These are phyloP conservation scores for Boletus rex-veris DNA, from an alignment of 768 basidiomycete genomes.

Conservation along the genomic window DNA sequence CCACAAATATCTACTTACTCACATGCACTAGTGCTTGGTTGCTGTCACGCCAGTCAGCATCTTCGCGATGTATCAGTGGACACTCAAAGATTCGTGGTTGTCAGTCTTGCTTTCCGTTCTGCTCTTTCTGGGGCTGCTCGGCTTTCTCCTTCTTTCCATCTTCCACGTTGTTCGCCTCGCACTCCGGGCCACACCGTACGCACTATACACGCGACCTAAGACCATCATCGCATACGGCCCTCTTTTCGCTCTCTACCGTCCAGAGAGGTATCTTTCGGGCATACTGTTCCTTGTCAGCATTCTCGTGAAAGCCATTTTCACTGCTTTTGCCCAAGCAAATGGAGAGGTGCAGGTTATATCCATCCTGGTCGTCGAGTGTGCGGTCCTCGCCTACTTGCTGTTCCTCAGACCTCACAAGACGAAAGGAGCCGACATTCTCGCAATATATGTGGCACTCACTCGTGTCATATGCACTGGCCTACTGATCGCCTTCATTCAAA, in stretches of 20 bases:
- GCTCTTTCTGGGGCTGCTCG: slow-evolving; percentile 50
- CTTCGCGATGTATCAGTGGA: slow-evolving; percentile 90
- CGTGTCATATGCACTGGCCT: slow-evolving; percentile 69
- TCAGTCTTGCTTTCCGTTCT: slow-evolving; percentile 77
- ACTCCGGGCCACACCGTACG: slow-evolving; percentile 36
- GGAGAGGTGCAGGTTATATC: slow-evolving; percentile 69
- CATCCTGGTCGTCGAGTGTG: slow-evolving; percentile 62
- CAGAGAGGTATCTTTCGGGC: slow-evolving; percentile 66
- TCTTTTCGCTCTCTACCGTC: slow-evolving; percentile 64
- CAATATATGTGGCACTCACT: slow-evolving; percentile 60
- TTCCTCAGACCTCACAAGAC: slow-evolving; percentile 62
- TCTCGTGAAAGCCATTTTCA: slow-evolving; percentile 69
- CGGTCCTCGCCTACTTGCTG: slow-evolving; percentile 51
- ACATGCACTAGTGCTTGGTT: slow-evolving; percentile 50
- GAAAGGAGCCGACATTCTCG: slow-evolving; percentile 67
- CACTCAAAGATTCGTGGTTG: slow-evolving; percentile 83
- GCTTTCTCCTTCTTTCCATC: slow-evolving; percentile 47
- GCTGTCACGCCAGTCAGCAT: slow-evolving; percentile 65
- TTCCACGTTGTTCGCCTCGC: slow-evolving; percentile 49
- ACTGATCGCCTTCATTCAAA: slow-evolving; percentile 73
- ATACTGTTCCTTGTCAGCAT: slow-evolving; percentile 51
- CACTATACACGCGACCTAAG: slow-evolving; percentile 35
- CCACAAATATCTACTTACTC: slow-evolving; percentile 1
- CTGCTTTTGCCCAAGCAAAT: slow-evolving; percentile 57
- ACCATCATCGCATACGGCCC: slow-evolving; percentile 48